Base-by-base conservation (phyloP, 257 asterid genomes). In the Solanum sejunctum region DNA sequence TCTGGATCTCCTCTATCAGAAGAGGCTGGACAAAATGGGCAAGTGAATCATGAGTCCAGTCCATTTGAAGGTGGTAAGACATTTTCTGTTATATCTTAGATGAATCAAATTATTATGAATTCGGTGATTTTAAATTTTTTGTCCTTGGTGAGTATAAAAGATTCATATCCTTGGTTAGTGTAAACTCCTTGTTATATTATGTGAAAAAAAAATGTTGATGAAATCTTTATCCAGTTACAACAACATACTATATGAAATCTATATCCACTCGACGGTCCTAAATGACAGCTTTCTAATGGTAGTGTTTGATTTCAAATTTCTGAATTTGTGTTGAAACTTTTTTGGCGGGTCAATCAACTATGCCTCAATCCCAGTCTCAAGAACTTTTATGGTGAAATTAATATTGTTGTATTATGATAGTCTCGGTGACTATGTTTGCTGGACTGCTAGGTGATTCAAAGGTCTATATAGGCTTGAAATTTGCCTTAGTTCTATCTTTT, bases 1-100 rank as follows among this genome's bases (percentile, higher is more conserved):
- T 92, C 97, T 28, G 91, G 86, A 87, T 95, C 98, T 87, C 97
- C 96, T 75, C 89, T 91, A 86, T 95, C 99, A 16, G 95, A 91
- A 60, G 95, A 91, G 89, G 93, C 92, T 49, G 97, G 90, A 81
- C 94, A 91, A 85, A 95, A 93, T 88, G 98, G 97, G 43, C 92
- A 84, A 57, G 85, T 88, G 84, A 90, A 91, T 89, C 95, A 88
- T 28, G 93, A 91, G 72, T 91, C 93, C 85, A 93, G 95, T 88
- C 97, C 93, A 47, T 86, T 82, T 85, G 97, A 95, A 91, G 99
- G 98, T 92, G 88, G 78, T 13, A 52, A 61, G 54, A 57, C n/a
- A 45, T 60, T 58, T 81, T 81, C 26, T 5, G 9, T 64, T 84
- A 83, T 47, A 79, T 54, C 21, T 66, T 51, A 83, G 64, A 70